A percentile compares a stretch with the other conserved stretches of the same genome.
Conservation (phyloP, 805 yeast species). For the Candida rishiriensis region DNA sequence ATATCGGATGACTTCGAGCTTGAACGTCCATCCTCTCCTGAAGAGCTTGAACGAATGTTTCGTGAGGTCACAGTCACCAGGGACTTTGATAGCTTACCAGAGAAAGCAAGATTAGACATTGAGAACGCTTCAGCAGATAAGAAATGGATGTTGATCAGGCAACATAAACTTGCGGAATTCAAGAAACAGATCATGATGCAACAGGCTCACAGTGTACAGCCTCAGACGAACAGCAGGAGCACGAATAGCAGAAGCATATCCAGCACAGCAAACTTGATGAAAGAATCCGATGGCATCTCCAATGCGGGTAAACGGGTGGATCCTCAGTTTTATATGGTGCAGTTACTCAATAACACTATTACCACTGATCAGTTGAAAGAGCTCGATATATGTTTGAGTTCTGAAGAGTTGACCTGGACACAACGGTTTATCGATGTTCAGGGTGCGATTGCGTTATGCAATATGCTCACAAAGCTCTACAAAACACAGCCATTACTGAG, state of each 20-base stretch:
- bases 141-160: slow-evolving; percentile 89
- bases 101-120: slow-evolving; percentile 73
- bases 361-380: slow-evolving; percentile 69
- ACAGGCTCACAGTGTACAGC: slow-evolving; percentile 4
- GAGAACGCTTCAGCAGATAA: slow-evolving; percentile 67
- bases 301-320: slow-evolving; percentile 22
- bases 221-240: slow-evolving; percentile 5
- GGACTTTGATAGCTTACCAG: slow-evolving; percentile 62
- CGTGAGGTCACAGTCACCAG: slow-evolving; percentile 77
- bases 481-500: slow-evolving; percentile 27
- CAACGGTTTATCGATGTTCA: slow-evolving; percentile 73
- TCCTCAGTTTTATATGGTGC: slow-evolving; percentile 78
- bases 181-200: slow-evolving; percentile 39
- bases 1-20: slow-evolving; percentile 39
- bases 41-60: slow-evolving; percentile 70
- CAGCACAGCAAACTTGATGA: slow-evolving; percentile 8
- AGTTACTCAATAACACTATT: slow-evolving; percentile 65
- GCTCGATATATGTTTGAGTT: slow-evolving; percentile 85
- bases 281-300: slow-evolving; percentile 5
- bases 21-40: slow-evolving; percentile 64
- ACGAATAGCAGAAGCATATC: slow-evolving; percentile 8
- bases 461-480: slow-evolving; percentile 46
- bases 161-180: slow-evolving; percentile 75
- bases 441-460: slow-evolving; percentile 85
- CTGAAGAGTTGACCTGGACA: slow-evolving; percentile 80